Evolutionary conservation across 225 moss, liverwort and hornwort genomes (phyloP), one percentile per base, ranked within the genome.

Genomic region (Anthoceros angustus): DNA sequence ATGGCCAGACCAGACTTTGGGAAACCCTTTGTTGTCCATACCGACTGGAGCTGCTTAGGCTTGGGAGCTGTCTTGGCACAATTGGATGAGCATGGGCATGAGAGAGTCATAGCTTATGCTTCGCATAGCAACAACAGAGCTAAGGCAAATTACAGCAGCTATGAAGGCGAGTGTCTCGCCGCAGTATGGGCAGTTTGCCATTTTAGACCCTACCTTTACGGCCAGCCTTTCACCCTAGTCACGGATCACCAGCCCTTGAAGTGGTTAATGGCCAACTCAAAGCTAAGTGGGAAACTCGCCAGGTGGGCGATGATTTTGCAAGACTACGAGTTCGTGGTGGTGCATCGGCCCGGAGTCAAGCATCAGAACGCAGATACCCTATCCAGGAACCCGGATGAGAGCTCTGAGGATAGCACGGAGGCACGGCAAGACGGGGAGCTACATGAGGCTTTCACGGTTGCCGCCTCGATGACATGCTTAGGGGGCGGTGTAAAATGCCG

Each of bases 51-150:
- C 55, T n/a, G n/a, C n/a, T n/a, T n/a, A n/a, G n/a, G 11, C 43
- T 46, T 48, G 67, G 67, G 15, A 16, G 11, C n/a, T n/a, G n/a
- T n/a, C 2, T 15, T 68, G 2, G 12, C 40, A 20, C 61, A 69
- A 2, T 18, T 5, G 8, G 63, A 41, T 70, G 62, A 42, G 3
- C 41, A 63, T 5, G 20, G 8, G 2, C 9, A 63, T 2, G 42
- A 63, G 70, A 25, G 42, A 40, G 63, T 70, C 40, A 42, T 63
- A 43, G 63, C 70, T n/a, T 70, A 45, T 70, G 43, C 42, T 10
- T 64, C 42, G 5, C 42, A 46, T 18, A 64, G 42, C 63, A 64
- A 70, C 26, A 42, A 32, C 9, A 15, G 62, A 42, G 42, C 16
- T 42, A n/a, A n/a, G n/a, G n/a, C n/a, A n/a, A n/a, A n/a, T n/a